A percentile compares a stretch with the other conserved stretches of the same genome.
These are phyloP conservation scores for Zelonia costaricensis DNA, from an alignment of 208 protist species.

Conservation along the genomic window DNA sequence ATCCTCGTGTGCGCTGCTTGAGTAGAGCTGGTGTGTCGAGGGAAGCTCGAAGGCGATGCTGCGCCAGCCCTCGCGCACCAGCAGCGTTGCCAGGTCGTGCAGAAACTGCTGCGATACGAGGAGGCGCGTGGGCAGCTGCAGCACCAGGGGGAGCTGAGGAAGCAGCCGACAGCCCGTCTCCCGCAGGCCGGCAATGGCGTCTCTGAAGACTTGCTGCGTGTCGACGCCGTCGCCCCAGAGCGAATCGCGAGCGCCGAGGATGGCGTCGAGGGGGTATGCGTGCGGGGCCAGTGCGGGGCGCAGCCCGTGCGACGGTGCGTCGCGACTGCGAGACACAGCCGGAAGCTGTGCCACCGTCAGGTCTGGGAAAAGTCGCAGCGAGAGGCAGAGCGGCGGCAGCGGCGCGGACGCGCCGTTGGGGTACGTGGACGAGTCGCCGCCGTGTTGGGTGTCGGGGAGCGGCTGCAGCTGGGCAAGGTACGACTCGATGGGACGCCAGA, in stretches of 20 bases:
- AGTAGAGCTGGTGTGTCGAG: constrained; percentile 36
- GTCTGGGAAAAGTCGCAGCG: constrained; percentile 57
- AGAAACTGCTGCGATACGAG: constrained; percentile 59
- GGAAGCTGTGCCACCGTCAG: constrained; percentile 39
- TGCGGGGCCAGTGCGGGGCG: constrained; percentile 17
- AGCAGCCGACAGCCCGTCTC: constrained; percentile 18
- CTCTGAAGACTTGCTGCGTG: constrained; percentile 15
- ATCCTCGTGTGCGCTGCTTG: not conserved
- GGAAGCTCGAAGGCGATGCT: constrained; percentile 54
- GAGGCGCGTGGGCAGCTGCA: constrained; percentile 58
- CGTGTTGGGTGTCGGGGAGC: not conserved
- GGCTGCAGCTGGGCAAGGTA: constrained; percentile 17
- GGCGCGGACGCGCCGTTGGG: not conserved
- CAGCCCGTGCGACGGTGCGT: not conserved
- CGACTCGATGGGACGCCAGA: constrained; percentile 28
- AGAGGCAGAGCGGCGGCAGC: constrained; percentile 30
- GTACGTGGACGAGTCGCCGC: no score
- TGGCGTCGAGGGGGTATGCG: constrained; percentile 31
- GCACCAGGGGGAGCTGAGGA: constrained; percentile 29
- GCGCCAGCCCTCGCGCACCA: constrained; percentile 20
- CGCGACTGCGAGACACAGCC: not conserved
- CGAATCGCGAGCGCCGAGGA: constrained; percentile 20
- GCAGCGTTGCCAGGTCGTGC: constrained; percentile 26
- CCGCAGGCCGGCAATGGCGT: constrained; percentile 24
- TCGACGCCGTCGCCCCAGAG: constrained; percentile 40